Evolutionary conservation across 306 rosid species (phyloP), one percentile per base, ranked within the genome.

Genomic region (Dalbergia cochinchinensis): DNA sequence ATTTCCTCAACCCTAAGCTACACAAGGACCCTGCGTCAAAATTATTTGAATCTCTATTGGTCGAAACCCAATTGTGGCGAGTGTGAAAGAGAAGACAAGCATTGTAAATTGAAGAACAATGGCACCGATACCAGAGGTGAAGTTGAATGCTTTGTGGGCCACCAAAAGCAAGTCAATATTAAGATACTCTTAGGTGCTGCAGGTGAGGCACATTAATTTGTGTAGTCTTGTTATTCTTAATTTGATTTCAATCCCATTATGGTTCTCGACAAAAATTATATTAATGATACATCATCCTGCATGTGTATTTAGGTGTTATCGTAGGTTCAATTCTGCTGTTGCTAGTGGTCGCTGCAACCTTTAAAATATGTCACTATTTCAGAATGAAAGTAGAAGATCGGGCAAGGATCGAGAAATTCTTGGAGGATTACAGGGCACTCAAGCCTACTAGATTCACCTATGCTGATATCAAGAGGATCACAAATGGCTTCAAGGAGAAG

Each of bases 91-190:
- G 1, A n/a, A 14, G 64, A 35, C 34, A 81, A 66, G 67, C 44
- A 16, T 15, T 81, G 84, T 47, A 57, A 58, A 20, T 50, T 81
- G 7, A 66, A 81, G 11, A 74, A 33, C 53, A 81, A 65, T 0
- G n/a, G n/a, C n/a, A 45, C 70, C 41, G 31, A 26, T 26, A 19
- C 69, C 13, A 15, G 14, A 66, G 80, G 59, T 15, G 80, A 34
- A 2, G 50, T 37, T 14, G 80, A 73, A 58, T 81, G 80, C 53
- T 74, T 19, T 72, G 83, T 35, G 3, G 53, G 31, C 54, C 16
- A 59, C 0, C 79, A 44, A 60, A 73, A 65, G 44, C 68, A 79
- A n/a, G 8, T 59, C 9, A 65, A 15, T 37, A 0, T 37, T 4
- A 73, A 42, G 74, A 72, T 60, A 42, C 0, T 45, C 16, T 57